These are phyloP conservation scores for Reticulascus tulasneorum DNA, from an alignment of 2,329 filamentous ascomycete species.

Conservation along the genomic window DNA sequence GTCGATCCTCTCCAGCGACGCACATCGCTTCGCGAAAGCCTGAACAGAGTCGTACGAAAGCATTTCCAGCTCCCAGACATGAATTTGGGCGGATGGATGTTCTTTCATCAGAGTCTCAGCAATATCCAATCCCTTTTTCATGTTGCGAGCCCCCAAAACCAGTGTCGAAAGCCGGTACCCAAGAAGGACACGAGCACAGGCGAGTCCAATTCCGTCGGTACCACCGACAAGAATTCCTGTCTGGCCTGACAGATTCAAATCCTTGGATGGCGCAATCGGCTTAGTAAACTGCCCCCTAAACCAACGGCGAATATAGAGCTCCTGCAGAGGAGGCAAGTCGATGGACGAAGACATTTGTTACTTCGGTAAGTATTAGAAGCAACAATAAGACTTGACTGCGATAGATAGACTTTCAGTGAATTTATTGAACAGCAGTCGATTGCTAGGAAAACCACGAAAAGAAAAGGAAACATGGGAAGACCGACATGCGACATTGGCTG, in stretches of 20 bases:
- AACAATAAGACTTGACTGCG: too few species aligned
- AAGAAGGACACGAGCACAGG: constrained; percentile 33
- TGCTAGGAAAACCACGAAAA: too few species aligned
- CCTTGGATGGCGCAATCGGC: too few species aligned
- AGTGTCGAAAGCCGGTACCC: constrained; percentile 28
- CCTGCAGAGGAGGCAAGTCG: too few species aligned
- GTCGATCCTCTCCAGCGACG: constrained; percentile 15
- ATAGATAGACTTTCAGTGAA: too few species aligned
- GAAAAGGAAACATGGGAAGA: too few species aligned
- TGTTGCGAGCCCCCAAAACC: constrained; percentile 35
- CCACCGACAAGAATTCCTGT: constrained; percentile 39
- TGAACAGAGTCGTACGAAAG: constrained; percentile 11
- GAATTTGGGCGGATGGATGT: constrained; percentile 10
- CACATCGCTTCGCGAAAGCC: constrained; percentile 7
- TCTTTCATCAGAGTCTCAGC: constrained; percentile 10
- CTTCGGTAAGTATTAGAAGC: too few species aligned
- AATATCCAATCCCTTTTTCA: constrained; percentile 23
- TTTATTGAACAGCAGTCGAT: too few species aligned
- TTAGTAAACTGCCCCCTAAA: too few species aligned
- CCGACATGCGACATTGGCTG: too few species aligned
- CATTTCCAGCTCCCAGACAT: constrained; percentile 15
- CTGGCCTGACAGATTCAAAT: constrained; percentile 16
- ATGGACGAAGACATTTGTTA: too few species aligned
- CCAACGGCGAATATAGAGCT: too few species aligned
- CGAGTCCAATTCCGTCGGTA: constrained; percentile 38